These are phyloP conservation scores for Aotearoamyces nothofagi DNA, from an alignment of 2,329 filamentous ascomycete genomes.

Conservation along the genomic window DNA sequence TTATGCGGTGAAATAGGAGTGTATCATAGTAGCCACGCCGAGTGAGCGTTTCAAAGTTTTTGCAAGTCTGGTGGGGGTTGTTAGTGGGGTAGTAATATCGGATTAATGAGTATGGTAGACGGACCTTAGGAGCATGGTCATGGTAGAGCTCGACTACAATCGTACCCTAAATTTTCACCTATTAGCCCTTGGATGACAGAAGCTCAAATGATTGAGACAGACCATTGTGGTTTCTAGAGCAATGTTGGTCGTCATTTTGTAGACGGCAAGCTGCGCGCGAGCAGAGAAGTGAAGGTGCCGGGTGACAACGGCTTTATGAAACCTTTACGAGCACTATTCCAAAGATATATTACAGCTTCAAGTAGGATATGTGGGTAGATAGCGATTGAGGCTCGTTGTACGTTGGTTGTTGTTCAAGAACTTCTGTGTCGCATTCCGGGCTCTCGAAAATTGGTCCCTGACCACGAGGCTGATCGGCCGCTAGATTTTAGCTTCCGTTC, in stretches of 20 bases:
- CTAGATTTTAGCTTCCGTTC: too few relatives aligned
- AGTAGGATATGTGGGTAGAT: too few relatives aligned
- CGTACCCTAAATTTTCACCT: constrained; percentile 43
- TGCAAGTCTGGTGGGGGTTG: constrained; percentile 44
- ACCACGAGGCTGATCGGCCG: too few relatives aligned
- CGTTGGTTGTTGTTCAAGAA: too few relatives aligned
- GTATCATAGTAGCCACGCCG: constrained; percentile 76
- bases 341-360: too few relatives aligned
- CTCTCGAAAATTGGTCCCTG: too few relatives aligned
- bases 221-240: constrained; percentile 79
- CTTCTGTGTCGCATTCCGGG: too few relatives aligned
- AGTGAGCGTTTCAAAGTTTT: constrained; percentile 72
- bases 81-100: constrained; percentile 1
- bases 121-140: constrained; percentile 61
- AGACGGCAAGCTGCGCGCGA: too few relatives aligned
- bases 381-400: too few relatives aligned
- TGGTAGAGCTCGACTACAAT: constrained; percentile 85
- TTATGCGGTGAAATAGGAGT: constrained; percentile 84
- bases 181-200: not conserved
- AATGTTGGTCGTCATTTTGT: constrained; percentile 59
- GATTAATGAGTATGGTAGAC: constrained; percentile 1
- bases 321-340: too few relatives aligned
- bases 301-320: too few relatives aligned
- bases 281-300: too few relatives aligned
- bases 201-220: constrained; percentile 11